These are phyloP conservation scores for Russula brevipes DNA, from an alignment of 768 basidiomycete species.

Conservation along the genomic window DNA sequence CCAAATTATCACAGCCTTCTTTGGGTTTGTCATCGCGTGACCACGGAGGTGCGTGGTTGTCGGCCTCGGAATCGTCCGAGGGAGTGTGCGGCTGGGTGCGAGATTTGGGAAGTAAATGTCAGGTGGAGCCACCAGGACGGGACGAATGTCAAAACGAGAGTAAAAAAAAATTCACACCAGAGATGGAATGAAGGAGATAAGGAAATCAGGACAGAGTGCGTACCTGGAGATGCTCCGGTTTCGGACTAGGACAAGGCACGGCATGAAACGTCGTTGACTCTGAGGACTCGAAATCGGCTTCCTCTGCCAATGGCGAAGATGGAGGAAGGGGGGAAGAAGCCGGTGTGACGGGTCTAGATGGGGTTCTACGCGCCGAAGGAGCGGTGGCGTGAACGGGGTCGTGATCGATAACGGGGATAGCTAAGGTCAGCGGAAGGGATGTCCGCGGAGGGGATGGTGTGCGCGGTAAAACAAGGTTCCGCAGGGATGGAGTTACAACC, in stretches of 20 bases:
- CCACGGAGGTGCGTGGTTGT: neutral
- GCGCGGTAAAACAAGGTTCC: slow-evolving; percentile 14
- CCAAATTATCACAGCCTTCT: neutral
- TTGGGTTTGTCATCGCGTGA: slow-evolving; percentile 4
- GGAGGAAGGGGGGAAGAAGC: slow-evolving; percentile 22
- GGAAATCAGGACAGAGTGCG: neutral
- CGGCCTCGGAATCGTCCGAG: slow-evolving; percentile 2
- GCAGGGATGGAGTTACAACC: slow-evolving; percentile 15
- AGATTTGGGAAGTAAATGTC: neutral
- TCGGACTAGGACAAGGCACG: slow-evolving; percentile 5
- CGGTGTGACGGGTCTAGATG: slow-evolving; percentile 4
- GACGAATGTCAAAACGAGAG: neutral
- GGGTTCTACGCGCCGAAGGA: neutral
- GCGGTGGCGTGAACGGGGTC: neutral
- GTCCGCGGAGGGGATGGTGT: slow-evolving; percentile 16
- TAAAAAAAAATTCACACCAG: neutral
- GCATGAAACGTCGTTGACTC: neutral
- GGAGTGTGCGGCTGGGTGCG: neutral
- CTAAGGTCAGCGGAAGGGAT: neutral
- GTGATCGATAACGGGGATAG: slow-evolving; percentile 12
- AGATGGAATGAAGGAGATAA: neutral
- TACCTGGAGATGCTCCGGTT: slow-evolving; percentile 9
- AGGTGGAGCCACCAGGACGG: neutral
- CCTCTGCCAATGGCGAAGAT: slow-evolving; percentile 23
- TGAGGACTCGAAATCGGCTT: slow-evolving; percentile 4